Percentiles rank a stretch among this genome's conserved stretches.
phyloP scores from a whole-genome alignment of 257 asterid species.

The Solanum dulcamara region DNA sequence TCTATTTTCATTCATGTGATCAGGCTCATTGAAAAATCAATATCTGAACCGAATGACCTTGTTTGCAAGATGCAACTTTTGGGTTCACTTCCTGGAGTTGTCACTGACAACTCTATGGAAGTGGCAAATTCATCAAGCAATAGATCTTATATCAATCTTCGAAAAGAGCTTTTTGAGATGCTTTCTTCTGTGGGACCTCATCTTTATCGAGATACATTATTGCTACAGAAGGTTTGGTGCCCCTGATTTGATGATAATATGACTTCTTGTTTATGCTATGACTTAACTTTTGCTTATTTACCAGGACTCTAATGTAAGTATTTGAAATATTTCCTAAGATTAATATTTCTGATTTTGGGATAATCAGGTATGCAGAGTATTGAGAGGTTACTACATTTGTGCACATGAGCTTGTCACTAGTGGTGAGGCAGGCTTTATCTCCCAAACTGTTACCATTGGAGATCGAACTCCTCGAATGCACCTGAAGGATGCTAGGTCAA shows the following conservation, averaged over 20 bases:
- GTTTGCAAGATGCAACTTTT: slow-evolving; percentile 25
- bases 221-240: slow-evolving; percentile 80
- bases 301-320: background rate
- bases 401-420: slow-evolving; percentile 60
- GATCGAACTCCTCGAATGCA: slow-evolving; percentile 60
- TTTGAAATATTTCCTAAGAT: background rate
- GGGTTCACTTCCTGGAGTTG: slow-evolving; percentile 24
- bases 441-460: slow-evolving; percentile 25
- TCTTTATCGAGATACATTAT: slow-evolving; percentile 69
- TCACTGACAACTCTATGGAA: slow-evolving; percentile 32
- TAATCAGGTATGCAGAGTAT: slow-evolving; percentile 69
- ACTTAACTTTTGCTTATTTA: background rate
- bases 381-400: slow-evolving; percentile 80
- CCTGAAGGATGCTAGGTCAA: slow-evolving; percentile 69
- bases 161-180: slow-evolving; percentile 89
- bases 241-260: background rate
- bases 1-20: background rate
- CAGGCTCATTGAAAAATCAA: slow-evolving; percentile 77
- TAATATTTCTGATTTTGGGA: slow-evolving; percentile 1
- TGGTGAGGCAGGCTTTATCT: slow-evolving; percentile 36
- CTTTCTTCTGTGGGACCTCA: slow-evolving; percentile 86
- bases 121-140: slow-evolving; percentile 19
- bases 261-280: background rate
- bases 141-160: slow-evolving; percentile 54
- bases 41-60: slow-evolving; percentile 39